These are phyloP conservation scores for Hepatocystis sp. DNA, from an alignment of 169 alveolate species.

Conservation along the genomic window DNA sequence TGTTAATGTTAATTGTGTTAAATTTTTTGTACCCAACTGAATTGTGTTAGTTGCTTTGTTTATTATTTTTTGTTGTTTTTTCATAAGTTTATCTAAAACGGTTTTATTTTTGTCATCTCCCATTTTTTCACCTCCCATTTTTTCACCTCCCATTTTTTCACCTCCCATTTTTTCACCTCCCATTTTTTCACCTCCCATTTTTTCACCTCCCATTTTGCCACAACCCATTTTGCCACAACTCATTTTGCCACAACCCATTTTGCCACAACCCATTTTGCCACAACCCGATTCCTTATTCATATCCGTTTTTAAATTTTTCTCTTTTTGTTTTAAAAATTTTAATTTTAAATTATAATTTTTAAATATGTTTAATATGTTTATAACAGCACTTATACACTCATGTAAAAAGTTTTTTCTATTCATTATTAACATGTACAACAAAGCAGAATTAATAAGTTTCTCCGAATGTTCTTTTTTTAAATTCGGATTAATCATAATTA, in stretches of 20 bases:
- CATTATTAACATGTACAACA: conserved; percentile 72
- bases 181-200: no score
- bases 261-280: no score
- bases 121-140: no score
- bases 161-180: no score
- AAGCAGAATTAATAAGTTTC: conserved; percentile 44
- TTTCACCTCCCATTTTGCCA: no score
- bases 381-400: conserved; percentile 60
- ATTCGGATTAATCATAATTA: conserved; percentile 59
- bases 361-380: conserved; percentile 65
- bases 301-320: conserved; percentile 9
- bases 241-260: no score
- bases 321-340: conserved; percentile 64
- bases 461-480: conserved; percentile 40
- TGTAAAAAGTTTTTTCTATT: conserved; percentile 68
- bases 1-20: conserved; percentile 67
- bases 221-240: no score
- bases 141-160: no score
- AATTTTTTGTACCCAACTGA: conserved; percentile 52
- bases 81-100: conserved; percentile 15
- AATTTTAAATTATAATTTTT: conserved; percentile 64
- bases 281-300: background rate
- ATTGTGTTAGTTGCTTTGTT: conserved; percentile 71
- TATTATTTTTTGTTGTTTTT: conserved; percentile 47
- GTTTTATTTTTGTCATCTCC: background rate